Conservation (phyloP, 2,329 filamentous ascomycete genomes). For the Pestalotiopsis sp. region DNA sequence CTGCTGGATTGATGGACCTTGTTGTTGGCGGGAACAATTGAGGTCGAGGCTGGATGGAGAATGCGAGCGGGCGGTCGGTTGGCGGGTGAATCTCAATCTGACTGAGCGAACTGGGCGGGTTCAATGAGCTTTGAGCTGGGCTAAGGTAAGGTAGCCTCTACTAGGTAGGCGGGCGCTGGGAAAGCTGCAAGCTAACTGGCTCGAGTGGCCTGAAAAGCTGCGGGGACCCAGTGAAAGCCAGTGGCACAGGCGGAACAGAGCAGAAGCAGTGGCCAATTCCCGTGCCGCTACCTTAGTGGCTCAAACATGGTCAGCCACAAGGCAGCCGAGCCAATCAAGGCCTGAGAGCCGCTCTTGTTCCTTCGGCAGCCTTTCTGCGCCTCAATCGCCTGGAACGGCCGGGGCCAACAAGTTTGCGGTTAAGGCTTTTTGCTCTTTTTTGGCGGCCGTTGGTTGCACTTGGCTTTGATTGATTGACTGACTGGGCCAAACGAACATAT, state of each 20-base stretch:
- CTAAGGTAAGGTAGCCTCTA: neutral
- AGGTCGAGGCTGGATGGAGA: constrained; percentile 13
- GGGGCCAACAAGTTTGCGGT: no score
- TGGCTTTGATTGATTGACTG: neutral
- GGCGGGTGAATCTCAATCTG: neutral
- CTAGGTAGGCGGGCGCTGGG: no score
- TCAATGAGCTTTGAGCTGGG: neutral
- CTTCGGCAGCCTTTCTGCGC: no score
- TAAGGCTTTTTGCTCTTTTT: no score
- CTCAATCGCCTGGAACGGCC: no score
- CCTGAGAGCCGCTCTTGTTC: no score
- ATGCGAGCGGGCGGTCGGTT: neutral
- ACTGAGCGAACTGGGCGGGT: neutral
- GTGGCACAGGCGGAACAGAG: neutral
- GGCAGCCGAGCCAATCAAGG: no score
- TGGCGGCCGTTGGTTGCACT: neutral
- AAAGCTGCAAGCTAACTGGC: neutral
- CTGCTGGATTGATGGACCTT: neutral
- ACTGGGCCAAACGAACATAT: neutral
- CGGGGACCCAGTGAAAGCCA: neutral
- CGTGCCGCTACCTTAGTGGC: neutral
- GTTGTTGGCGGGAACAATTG: constrained; percentile 2
- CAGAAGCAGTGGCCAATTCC: neutral
- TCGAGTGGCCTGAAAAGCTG: neutral
- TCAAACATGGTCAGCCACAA: no score